These are phyloP conservation scores for Reticulascus tulasneorum DNA, from an alignment of 2,329 filamentous ascomycete genomes.

Conservation along the genomic window DNA sequence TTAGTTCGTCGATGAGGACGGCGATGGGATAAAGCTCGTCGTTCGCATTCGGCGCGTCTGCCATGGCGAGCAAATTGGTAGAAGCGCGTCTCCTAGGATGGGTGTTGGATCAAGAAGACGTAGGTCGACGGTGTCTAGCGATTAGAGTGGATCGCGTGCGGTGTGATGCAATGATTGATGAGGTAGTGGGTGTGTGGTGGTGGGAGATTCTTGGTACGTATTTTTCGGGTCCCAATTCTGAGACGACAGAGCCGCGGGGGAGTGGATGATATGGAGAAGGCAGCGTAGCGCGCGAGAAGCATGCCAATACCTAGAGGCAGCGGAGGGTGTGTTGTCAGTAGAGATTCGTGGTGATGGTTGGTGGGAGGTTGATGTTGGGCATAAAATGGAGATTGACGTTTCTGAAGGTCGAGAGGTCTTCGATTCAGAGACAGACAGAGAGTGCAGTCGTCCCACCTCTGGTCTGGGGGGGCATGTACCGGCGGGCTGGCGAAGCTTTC, in stretches of 20 bases:
- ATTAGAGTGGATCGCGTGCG: conserved; percentile 22
- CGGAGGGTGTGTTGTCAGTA: conserved; percentile 7
- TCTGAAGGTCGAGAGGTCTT: no score
- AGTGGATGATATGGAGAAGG: conserved; percentile 8
- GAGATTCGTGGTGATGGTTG: conserved; percentile 11
- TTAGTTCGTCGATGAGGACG: conserved; percentile 98
- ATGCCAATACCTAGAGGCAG: conserved; percentile 14
- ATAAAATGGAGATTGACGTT: conserved; percentile 13
- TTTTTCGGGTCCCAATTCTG: conserved; percentile 14
- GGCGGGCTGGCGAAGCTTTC: no score
- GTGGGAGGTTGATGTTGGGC: conserved; percentile 7
- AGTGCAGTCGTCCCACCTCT: no score
- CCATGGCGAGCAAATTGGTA: conserved; percentile 62
- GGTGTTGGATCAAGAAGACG: conserved; percentile 7
- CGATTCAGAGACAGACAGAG: no score
- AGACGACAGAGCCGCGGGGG: conserved; percentile 13
- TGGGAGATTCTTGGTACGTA: no score
- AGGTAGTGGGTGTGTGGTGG: conserved; percentile 14
- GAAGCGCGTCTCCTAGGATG: conserved; percentile 24
- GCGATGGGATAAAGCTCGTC: conserved; percentile 99
- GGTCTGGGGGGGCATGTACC: no score
- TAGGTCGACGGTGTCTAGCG: conserved; percentile 11
- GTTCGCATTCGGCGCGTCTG: conserved; percentile 80
- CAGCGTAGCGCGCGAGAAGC: conserved; percentile 8
- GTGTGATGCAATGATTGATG: conserved; percentile 24